Evolutionary conservation across 164 flowering plant species (phyloP), one percentile per base, ranked within the genome.

Genomic region (Aristolochia fimbriata): DNA sequence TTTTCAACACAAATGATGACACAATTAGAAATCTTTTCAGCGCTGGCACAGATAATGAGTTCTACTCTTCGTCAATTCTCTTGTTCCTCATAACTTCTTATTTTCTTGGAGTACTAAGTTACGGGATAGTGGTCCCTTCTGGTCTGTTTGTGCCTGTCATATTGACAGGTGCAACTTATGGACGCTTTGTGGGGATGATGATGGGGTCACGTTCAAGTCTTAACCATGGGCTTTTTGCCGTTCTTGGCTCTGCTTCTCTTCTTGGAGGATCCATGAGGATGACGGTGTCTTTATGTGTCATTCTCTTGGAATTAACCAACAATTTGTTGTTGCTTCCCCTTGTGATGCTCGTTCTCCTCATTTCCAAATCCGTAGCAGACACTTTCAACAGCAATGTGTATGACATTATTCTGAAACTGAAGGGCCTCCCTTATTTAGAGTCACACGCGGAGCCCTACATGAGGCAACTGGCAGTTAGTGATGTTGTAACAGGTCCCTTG

Each of bases 241-340:
- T 88, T n/a, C 77, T 91, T 3, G 98, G 98, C 16, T 74, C 96
- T 62, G 91, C 98, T 69, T 81, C 98, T 15, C 60, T 91, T 73
- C 92, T 91, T 30, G 98, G 89, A 57, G 98, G 98, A 59, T 63
- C 98, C 21, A 91, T 88, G 96, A 80, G 98, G 71, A 77, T 70
- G 76, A 91, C 98, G 8, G 95, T 91, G 25, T 91, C 98, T 17
- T 64, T 84, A 53, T 87, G 95, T 68, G 89, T 91, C 10, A 81
- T 91, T 51, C 68, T 91, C 49, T 69, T 91, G 30, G 96, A 92
- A 70, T 57, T 92, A 61, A 92, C 98, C 14, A 83, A 92, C 66
- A 83, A 92, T 62, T 76, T 92, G 13, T 60, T 89, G 21, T 62
- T 92, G 71, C 79, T 92, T 13, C 98, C 98, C 1, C 62, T 92